Percentiles rank a stretch among this genome's conserved stretches.
phyloP scores from a whole-genome alignment of 345 rosid genomes.

The Hirschfeldia incana region DNA sequence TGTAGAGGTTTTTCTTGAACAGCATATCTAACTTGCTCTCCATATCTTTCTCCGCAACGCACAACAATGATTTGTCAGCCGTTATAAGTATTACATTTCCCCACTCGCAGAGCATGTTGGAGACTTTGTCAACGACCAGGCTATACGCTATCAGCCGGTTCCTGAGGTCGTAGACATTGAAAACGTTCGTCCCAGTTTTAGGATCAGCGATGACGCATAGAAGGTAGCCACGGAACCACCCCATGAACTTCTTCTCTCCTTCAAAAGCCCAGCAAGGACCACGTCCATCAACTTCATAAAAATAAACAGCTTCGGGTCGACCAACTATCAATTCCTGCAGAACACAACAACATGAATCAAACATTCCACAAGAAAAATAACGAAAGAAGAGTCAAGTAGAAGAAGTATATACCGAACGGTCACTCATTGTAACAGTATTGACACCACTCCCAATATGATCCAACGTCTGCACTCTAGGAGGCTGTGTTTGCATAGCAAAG shows the following conservation, averaged over 20 bases:
- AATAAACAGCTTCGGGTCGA: conserved; percentile 92
- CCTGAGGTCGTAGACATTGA: conserved; percentile 90
- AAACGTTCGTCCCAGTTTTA: conserved; percentile 65
- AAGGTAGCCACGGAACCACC: conserved; percentile 97
- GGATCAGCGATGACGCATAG: conserved; percentile 88
- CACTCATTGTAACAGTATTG: conserved; percentile 87
- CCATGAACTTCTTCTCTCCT: conserved; percentile 89
- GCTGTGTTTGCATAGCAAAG: conserved; percentile 75
- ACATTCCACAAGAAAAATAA: background rate
- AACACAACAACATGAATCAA: conserved; percentile 26
- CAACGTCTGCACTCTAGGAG: conserved; percentile 68
- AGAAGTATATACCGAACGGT: conserved; percentile 60
- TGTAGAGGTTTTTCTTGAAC: conserved; percentile 91
- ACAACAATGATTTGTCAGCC: conserved; percentile 70
- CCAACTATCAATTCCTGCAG: conserved; percentile 88
- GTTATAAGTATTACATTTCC: conserved; percentile 82
- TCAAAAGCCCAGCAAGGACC: conserved; percentile 99
- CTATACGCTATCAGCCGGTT: conserved; percentile 91
- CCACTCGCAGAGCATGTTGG: conserved; percentile 97
- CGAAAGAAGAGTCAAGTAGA: background rate
- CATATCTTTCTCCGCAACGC: conserved; percentile 97
- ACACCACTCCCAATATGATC: conserved; percentile 81
- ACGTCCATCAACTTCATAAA: conserved; percentile 96
- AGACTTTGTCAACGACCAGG: conserved; percentile 74
- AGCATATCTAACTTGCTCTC: conserved; percentile 99